Evolutionary conservation across 352 stramenopile genomes (phyloP).

Genomic region (Phytophthora multivora): DNA sequence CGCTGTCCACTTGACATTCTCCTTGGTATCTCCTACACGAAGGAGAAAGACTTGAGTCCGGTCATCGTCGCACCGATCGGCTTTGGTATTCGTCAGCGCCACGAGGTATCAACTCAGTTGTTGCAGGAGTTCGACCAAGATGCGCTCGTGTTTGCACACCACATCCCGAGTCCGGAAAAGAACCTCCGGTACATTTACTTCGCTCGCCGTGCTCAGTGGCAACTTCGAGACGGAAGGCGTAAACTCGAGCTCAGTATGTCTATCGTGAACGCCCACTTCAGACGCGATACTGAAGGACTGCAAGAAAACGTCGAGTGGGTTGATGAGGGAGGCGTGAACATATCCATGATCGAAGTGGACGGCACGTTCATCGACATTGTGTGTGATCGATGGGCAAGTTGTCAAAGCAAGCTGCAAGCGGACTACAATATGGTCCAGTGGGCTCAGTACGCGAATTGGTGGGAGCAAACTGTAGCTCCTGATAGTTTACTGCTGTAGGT

Average conservation of each 20-base stretch:
- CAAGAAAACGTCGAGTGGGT: conserved; percentile 21
- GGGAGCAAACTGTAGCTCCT: conserved; percentile 46
- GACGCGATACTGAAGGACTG: not conserved
- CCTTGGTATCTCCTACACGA: conserved; percentile 2
- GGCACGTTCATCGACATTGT: conserved; percentile 23
- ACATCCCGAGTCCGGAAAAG: conserved; percentile 11
- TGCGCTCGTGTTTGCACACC: conserved; percentile 17
- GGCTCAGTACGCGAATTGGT: conserved; percentile 42
- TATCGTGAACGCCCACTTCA: conserved; percentile 15
- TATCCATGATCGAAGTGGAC: conserved; percentile 26
- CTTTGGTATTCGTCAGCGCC: conserved; percentile 23
- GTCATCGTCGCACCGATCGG: conserved; percentile 15
- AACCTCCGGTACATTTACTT: conserved; percentile 7
- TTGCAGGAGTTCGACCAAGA: conserved; percentile 19
- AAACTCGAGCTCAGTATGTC: conserved; percentile 11
- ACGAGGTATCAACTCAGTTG: conserved; percentile 17
- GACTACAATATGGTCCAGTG: conserved; percentile 47
- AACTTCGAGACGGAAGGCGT: conserved; percentile 2
- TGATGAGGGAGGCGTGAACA: conserved; percentile 23
- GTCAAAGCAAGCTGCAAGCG: conserved; percentile 38
- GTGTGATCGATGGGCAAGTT: conserved; percentile 33
- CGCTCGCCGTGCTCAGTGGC: not conserved
- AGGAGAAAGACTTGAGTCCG: conserved; percentile 11
- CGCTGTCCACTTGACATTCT: not conserved
- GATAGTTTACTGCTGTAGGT: conserved; percentile 33